Evolutionary conservation across 2,329 filamentous ascomycete genomes (phyloP), one percentile per base, ranked within the genome.

Genomic region (Aureobasidium namibiae): DNA sequence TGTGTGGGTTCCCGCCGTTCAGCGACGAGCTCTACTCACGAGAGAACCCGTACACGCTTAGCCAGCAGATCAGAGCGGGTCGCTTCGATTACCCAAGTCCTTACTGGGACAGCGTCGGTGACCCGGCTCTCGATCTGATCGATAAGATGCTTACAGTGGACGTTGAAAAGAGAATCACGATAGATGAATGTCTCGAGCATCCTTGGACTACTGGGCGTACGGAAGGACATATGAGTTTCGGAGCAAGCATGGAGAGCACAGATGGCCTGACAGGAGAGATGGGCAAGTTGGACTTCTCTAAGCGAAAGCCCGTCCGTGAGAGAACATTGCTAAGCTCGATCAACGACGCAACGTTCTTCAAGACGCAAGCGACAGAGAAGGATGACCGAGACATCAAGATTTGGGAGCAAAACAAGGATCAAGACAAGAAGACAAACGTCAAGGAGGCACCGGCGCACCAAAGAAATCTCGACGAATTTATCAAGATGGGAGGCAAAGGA

Each of bases 1-100:
- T 97, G 5, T 97, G 94, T 70, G 94, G 94, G 36, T 97, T 97
- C 69, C 94, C 92, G 4, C 94, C 94, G 0, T 99, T 99, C 74
- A 95, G 90, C 0, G 94, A 99, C 67, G 94, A 99, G 74, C 83
- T 97, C 0, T 89, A 86, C 74, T 86, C 85, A 1, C 46, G 21
- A 1, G 86, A 95, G 45, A 94, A 92, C 65, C 94, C 94, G 2
- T 96, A 90, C 70, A 90, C 82, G 0, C 79, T 97, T 45, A 88
- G 88, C 1, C 87, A 96, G 66, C 92, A 97, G 75, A 97, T 95
- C 74, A 92, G 88, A 72, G 82, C 83, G 72, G 94, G 90, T 16
- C 82, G 85, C 21, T 99, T 96, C 69, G 89, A 96, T 72, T 99
- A 96, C 68, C 92, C 94, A 0, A 95, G 90, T 1, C 94, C 94